A percentile compares a stretch with the other conserved stretches of the same genome.
Conservation (phyloP, 2,329 filamentous ascomycete species). For the Amauroascus verrucosus region DNA sequence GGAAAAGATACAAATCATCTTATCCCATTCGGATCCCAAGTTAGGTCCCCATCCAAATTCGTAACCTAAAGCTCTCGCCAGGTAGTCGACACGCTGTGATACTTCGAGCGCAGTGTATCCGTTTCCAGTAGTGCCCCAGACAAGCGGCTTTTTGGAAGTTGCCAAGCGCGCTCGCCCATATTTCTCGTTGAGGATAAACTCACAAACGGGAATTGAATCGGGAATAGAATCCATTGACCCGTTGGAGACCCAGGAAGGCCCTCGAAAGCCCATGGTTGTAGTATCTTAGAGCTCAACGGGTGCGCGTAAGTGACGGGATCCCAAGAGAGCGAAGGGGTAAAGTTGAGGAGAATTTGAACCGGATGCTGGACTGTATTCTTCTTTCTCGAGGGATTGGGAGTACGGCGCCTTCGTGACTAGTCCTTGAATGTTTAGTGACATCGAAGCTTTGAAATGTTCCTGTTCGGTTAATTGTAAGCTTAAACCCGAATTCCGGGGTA, state of each 20-base stretch:
- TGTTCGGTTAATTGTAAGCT: neutral
- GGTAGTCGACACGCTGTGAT: slow-evolving; percentile 47
- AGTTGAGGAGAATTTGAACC: no score
- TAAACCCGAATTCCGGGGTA: neutral
- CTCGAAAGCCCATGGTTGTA: slow-evolving; percentile 29
- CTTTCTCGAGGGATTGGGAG: no score
- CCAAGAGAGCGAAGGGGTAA: no score
- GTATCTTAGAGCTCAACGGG: no score
- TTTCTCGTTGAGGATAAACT: slow-evolving; percentile 60
- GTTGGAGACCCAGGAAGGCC: slow-evolving; percentile 27
- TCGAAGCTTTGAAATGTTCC: no score
- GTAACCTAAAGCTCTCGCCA: slow-evolving; percentile 53
- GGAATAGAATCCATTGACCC: slow-evolving; percentile 44
- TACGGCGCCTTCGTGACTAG: no score
- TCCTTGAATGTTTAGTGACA: neutral
- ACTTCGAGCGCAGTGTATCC: slow-evolving; percentile 50
- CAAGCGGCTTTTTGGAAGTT: slow-evolving; percentile 56
- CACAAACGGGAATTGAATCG: slow-evolving; percentile 57
- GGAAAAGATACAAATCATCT: slow-evolving; percentile 58
- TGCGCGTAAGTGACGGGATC: no score
- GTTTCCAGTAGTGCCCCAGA: slow-evolving; percentile 57
- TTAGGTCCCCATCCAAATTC: slow-evolving; percentile 55
- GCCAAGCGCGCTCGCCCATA: slow-evolving; percentile 53
- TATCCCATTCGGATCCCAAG: slow-evolving; percentile 59
- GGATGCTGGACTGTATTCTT: no score